Conservation (phyloP, 31 red algal species). For the Bonnemaisonia californica region DNA sequence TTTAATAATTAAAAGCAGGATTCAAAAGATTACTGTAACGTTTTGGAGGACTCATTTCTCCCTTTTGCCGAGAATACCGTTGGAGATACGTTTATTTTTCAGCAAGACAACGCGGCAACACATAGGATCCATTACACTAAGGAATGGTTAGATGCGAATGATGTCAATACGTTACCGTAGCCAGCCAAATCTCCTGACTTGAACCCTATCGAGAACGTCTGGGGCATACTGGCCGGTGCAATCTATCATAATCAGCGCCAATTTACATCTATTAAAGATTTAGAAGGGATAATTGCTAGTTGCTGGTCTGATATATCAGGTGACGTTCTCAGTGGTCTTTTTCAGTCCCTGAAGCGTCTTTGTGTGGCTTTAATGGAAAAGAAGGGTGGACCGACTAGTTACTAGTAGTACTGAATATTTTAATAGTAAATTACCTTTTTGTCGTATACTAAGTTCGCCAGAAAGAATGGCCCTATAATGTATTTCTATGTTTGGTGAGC, state of each 20-base stretch:
- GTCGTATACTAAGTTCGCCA: too few species aligned
- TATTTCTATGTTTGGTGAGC: too few species aligned
- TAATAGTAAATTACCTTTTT: too few species aligned
- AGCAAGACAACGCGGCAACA: slow-evolving; percentile 4
- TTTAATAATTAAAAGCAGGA: not conserved
- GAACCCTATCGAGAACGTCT: too few species aligned
- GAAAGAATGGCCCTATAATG: too few species aligned
- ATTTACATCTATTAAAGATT: not conserved
- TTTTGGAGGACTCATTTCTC: not conserved
- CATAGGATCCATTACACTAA: not conserved
- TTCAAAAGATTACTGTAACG: not conserved
- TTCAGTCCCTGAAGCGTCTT: not conserved
- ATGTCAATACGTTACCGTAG: not conserved
- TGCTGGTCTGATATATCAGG: not conserved
- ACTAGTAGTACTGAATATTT: too few species aligned
- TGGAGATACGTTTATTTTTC: not conserved
- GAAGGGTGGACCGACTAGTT: too few species aligned
- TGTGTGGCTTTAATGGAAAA: too few species aligned
- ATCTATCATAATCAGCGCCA: not conserved
- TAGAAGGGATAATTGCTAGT: not conserved
- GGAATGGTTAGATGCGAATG: not conserved
- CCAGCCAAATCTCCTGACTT: not conserved
- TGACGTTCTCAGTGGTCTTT: not conserved
- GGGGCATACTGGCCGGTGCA: not conserved
- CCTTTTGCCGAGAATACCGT: not conserved